A percentile compares a stretch with the other conserved stretches of the same genome.
These are phyloP conservation scores for Grosmannia clavigera DNA, from an alignment of 2,329 filamentous ascomycete species.

Conservation along the genomic window DNA sequence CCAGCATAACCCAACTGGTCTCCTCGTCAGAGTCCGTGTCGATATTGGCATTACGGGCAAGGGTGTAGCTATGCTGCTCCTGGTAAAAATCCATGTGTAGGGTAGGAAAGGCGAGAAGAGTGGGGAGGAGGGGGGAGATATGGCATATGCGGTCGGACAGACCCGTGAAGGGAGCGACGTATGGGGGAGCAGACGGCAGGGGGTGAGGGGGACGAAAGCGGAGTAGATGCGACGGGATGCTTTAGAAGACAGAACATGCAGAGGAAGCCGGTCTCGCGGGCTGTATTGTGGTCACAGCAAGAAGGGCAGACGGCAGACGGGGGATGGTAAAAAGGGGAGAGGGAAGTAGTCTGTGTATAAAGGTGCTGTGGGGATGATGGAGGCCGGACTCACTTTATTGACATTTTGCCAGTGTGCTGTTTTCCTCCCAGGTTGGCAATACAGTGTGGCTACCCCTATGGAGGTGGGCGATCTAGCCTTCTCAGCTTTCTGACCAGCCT, in stretches of 20 bases:
- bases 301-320: not conserved
- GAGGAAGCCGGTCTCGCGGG: not conserved
- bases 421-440: not conserved
- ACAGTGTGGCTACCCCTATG: not conserved
- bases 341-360: not conserved
- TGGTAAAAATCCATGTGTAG: constrained; percentile 13
- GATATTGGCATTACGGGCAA: constrained; percentile 25
- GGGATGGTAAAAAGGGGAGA: not conserved
- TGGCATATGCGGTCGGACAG: not conserved
- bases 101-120: constrained; percentile 3
- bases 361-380: not conserved
- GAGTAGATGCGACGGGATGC: not conserved
- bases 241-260: not conserved
- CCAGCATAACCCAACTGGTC: constrained; percentile 81
- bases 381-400: constrained; percentile 4
- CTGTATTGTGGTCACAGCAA: not conserved
- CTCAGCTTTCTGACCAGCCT: not conserved
- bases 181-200: not conserved
- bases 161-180: not conserved
- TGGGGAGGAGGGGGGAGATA: constrained; percentile 1
- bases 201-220: not conserved
- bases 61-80: constrained; percentile 24
- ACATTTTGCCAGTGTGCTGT: not conserved
- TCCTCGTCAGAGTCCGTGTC: constrained; percentile 40
- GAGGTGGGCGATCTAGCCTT: not conserved